Percentiles rank a stretch among this genome's conserved stretches.
phyloP scores from a whole-genome alignment of 2,329 filamentous ascomycete genomes.

The Ploettnerulaceae sp. region DNA sequence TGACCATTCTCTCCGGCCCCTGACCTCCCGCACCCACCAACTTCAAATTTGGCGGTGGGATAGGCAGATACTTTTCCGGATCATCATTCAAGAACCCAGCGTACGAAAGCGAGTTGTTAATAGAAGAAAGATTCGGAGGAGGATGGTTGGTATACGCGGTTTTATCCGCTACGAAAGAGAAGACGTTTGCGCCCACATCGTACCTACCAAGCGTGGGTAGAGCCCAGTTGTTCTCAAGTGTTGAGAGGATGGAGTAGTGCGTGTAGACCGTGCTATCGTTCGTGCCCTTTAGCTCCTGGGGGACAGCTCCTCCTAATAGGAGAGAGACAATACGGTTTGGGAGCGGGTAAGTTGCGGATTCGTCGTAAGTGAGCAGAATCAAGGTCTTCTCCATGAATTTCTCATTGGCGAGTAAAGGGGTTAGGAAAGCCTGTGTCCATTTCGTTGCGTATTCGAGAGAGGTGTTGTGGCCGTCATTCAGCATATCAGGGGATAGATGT shows the following conservation, averaged over 20 bases:
- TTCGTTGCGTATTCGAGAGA: slow-evolving; percentile 46
- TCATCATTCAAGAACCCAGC: slow-evolving; percentile 39
- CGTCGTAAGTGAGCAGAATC: slow-evolving; percentile 54
- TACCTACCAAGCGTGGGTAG: slow-evolving; percentile 41
- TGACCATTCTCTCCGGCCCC: slow-evolving; percentile 37
- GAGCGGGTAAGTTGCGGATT: slow-evolving; percentile 47
- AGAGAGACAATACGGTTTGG: slow-evolving; percentile 51
- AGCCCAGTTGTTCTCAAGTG: slow-evolving; percentile 41
- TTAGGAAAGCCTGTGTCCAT: slow-evolving; percentile 49
- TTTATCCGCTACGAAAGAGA: slow-evolving; percentile 28
- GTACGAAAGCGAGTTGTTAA: slow-evolving; percentile 43
- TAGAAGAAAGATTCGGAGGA: slow-evolving; percentile 34
- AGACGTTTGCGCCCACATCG: slow-evolving; percentile 39
- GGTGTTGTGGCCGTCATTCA: slow-evolving; percentile 60
- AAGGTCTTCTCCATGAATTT: slow-evolving; percentile 51
- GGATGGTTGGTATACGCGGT: slow-evolving; percentile 31
- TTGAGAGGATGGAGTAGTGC: slow-evolving; percentile 42
- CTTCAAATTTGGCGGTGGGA: slow-evolving; percentile 41
- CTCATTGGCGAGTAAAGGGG: slow-evolving; percentile 46
- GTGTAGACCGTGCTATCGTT: slow-evolving; percentile 47
- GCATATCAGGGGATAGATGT: slow-evolving; percentile 60
- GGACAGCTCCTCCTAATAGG: slow-evolving; percentile 51
- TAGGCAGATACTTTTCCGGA: slow-evolving; percentile 28
- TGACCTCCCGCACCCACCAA: slow-evolving; percentile 41
- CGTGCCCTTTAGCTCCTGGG: slow-evolving; percentile 43